Conservation (phyloP, 129 eudicot species). For the Apium graveolens region DNA sequence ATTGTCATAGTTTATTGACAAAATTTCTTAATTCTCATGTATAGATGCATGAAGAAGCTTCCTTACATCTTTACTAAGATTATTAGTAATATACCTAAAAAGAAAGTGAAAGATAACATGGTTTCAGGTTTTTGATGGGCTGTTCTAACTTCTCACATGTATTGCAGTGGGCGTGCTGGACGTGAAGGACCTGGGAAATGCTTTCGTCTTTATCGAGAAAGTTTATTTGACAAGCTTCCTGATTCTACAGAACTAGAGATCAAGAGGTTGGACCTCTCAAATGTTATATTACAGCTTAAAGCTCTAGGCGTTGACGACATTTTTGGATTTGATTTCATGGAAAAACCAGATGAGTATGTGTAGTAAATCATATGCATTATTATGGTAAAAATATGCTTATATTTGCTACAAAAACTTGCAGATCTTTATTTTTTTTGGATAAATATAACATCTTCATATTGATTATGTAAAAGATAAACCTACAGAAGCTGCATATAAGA, state of each 20-base stretch:
- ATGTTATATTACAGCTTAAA: constrained; percentile 82
- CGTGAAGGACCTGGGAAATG: no score
- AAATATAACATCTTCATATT: background rate
- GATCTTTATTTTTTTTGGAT: background rate
- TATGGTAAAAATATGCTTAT: background rate
- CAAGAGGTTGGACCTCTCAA: constrained; percentile 79
- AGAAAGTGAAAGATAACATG: background rate
- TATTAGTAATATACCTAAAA: background rate
- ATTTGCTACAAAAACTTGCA: background rate
- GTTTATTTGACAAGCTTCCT: constrained; percentile 59
- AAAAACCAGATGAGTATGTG: constrained; percentile 74
- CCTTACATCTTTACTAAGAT: no score
- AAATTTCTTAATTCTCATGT: background rate
- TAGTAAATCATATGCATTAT: background rate
- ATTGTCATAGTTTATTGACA: background rate
- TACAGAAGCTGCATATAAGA: background rate
- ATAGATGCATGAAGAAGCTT: no score
- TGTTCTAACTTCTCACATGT: no score
- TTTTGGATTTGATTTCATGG: constrained; percentile 87
- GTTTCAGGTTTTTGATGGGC: constrained; percentile 6
- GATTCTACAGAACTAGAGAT: constrained; percentile 87
- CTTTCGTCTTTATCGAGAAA: no score
- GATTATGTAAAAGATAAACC: background rate
- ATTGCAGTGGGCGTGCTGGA: no score
- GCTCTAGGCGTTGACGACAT: constrained; percentile 89